Percentiles rank a stretch among this genome's conserved stretches.
These are phyloP conservation scores for Betula pendula DNA, from an alignment of 306 rosid species.

Conservation along the genomic window DNA sequence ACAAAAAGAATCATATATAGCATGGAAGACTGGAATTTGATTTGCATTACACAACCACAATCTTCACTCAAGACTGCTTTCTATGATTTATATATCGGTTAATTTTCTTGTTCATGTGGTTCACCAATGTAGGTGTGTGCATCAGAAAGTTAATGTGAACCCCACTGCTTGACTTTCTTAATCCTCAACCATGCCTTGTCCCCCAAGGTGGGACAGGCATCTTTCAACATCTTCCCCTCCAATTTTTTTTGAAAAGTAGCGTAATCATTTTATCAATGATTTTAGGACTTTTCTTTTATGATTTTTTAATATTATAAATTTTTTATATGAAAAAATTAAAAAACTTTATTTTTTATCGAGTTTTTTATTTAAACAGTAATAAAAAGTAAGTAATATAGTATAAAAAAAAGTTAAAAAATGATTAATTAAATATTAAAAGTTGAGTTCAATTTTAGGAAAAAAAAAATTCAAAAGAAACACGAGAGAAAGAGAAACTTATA, in stretches of 20 bases:
- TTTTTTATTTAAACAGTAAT: no score
- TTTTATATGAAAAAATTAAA: no score
- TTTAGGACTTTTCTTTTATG: no score
- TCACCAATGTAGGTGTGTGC: conserved; percentile 11
- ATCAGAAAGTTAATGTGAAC: conserved; percentile 24
- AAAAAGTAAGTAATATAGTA: no score
- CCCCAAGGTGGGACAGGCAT: conserved; percentile 48
- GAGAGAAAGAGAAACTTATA: no score
- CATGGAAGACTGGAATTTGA: neutral
- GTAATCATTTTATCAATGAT: conserved; percentile 44
- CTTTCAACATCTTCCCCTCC: conserved; percentile 44
- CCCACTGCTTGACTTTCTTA: conserved; percentile 37
- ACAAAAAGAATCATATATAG: no score
- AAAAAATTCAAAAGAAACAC: no score
- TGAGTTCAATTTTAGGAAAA: no score
- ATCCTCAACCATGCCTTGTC: conserved; percentile 53
- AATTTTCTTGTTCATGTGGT: neutral
- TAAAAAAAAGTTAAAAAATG: no score
- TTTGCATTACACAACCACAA: neutral
- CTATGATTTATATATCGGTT: neutral
- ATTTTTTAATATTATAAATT: no score
- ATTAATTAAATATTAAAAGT: no score
- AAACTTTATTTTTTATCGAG: no score
- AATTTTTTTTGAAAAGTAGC: conserved; percentile 44
- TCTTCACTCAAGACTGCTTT: neutral